phyloP scores from a whole-genome alignment of 768 basidiomycete genomes.

The Kondoa malvinella region DNA sequence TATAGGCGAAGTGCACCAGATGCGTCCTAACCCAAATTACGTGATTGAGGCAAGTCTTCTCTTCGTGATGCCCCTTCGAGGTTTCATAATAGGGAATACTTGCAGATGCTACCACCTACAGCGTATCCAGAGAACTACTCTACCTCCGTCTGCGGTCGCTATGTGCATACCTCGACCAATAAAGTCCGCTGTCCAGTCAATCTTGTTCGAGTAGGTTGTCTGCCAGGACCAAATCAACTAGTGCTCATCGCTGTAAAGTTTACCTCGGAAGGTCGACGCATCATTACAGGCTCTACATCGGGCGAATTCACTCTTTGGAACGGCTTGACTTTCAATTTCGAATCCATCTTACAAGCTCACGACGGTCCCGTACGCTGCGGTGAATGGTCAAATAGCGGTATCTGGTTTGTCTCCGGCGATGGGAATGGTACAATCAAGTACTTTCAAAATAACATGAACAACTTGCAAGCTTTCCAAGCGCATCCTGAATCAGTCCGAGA shows the following conservation, averaged over 20 bases:
- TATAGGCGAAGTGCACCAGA: conserved; percentile 21
- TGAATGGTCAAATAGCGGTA: conserved; percentile 79
- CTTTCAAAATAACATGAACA: conserved; percentile 98
- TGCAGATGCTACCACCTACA: conserved; percentile 75
- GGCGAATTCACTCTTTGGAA: conserved; percentile 99
- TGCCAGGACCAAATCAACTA: no score
- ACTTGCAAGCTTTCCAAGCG: conserved; percentile 79
- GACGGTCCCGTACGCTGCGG: conserved; percentile 83
- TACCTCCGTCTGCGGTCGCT: conserved; percentile 88
- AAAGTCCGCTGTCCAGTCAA: conserved; percentile 96
- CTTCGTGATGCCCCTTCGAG: conserved; percentile 4
- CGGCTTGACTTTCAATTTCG: conserved; percentile 96
- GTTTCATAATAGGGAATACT: background rate
- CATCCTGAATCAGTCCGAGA: conserved; percentile 90
- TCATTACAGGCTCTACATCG: conserved; percentile 85
- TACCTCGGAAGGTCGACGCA: conserved; percentile 87
- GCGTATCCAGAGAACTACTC: conserved; percentile 82
- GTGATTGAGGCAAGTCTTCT: conserved; percentile 55
- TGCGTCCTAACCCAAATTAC: conserved; percentile 61
- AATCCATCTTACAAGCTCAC: conserved; percentile 84
- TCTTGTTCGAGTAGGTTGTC: conserved; percentile 74
- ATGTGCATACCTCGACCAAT: conserved; percentile 95
- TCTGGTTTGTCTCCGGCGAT: conserved; percentile 81
- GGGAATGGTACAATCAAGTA: conserved; percentile 92
- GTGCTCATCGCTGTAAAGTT: conserved; percentile 61